Base-by-base conservation (phyloP, 257 asterid genomes). In the Gentiana dahurica region DNA sequence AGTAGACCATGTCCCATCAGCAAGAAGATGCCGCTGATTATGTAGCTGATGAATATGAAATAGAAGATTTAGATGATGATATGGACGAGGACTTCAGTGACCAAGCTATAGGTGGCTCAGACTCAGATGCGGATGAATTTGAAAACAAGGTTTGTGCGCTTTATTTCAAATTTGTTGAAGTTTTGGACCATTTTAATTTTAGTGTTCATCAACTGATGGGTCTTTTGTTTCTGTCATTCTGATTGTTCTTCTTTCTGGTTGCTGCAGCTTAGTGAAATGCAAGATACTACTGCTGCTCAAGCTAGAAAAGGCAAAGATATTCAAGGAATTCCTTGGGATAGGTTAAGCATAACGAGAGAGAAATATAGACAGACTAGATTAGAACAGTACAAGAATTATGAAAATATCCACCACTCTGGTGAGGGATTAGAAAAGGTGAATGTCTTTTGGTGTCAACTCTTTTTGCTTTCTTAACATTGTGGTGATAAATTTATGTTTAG, bases 241-340 rank as follows among this genome's bases (percentile, higher is more conserved):
- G 46, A 41, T 41, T 41, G 6, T 39, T 39, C 8, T 41, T 41
- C 8, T 55, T 54, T 41, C 13, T 11, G 51, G 15, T 64, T 33
- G 45, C 32, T 71, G 55, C 66, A 87, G 98, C 76, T 71, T 71
- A 75, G 73, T 55, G 72, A 77, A 68, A 69, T 71, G 76, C 86
- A 77, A 33, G 98, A 87, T 68, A 90, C 95, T 44, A 80, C 95
- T 38, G 96, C 98, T 1, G 83, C 96, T 62, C 85, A 90, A 74
- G 98, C 95, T 36, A 79, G 94, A 69, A 71, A 62, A 64, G 96
- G 96, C 6, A 87, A 73, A 85, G 96, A 90, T 74, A 87, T 90
- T 58, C 95, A 90, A 74, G 98, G 98, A 55, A 90, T 90, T 76
- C 98, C 95, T 32, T 90, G 98, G 98, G 89, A 84, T 51, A 75